Base-by-base conservation (phyloP, 2,329 filamentous ascomycete species). In the Pseudocercospora musae region DNA sequence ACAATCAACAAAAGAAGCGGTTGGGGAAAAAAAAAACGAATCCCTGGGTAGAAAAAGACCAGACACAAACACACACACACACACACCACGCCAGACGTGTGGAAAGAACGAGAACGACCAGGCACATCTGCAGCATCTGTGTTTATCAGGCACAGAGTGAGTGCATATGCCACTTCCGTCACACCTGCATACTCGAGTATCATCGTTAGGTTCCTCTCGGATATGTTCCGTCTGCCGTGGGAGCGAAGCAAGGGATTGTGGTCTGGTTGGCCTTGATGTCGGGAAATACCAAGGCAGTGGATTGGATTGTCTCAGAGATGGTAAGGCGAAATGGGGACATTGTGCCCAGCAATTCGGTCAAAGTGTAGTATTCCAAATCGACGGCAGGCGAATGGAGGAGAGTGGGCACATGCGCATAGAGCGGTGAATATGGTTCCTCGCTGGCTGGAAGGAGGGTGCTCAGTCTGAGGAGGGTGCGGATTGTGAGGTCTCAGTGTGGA, bases 111-210 rank as follows among this genome's bases (percentile, higher is more conserved):
- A 56, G 33, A 56, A 42, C 53, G 53, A 56, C 33, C 11, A n/a
- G 33, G 53, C 53, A 40, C 48, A 52, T 29, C 25, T 48, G 10
- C 44, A 23, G 44, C 18, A 23, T 40, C 37, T 40, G 37, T 40
- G 44, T n/a, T n/a, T 11, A 48, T 21, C 44, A 48, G 18, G 44
- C 44, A 20, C 11, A 25, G 44, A 48, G 23, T 54, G 44, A 48
- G 23, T 54, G 50, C 50, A 54, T 54, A 54, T 54, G 27, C 50
- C 50, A 54, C 50, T 33, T 54, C 29, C 31, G 53, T 56, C 53
- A 56, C 53, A 29, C 48, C 48, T 29, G 31, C 48, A 52, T 52
- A 52, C 20, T 29, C 21, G 15, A 25, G 48, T 52, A 25, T 50
- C 48, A 52, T 52, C n/a, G 13, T 25, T 29, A 40, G 20, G 10